Evolutionary conservation across 352 stramenopile genomes (phyloP).

Genomic region (Phytophthora pseudosyringae): DNA sequence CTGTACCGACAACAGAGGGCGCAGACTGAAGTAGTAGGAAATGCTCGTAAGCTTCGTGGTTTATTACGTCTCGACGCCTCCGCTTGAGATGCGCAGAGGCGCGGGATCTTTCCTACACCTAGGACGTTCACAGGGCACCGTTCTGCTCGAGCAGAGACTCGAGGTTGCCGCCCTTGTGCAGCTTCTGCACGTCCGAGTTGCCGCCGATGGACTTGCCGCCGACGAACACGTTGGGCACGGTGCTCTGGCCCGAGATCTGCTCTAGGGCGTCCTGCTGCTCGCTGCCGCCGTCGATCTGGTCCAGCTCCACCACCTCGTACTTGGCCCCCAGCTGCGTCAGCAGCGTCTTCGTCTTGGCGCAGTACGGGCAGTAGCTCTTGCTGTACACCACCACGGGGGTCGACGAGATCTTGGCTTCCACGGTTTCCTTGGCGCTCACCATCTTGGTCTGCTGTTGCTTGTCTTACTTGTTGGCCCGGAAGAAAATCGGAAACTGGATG

Average conservation of each 20-base stretch:
- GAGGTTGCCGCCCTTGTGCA: constrained; percentile 90
- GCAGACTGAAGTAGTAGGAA: no score
- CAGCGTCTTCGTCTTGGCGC: constrained; percentile 75
- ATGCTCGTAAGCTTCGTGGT: not conserved
- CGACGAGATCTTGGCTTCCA: constrained; percentile 65
- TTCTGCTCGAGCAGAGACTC: constrained; percentile 86
- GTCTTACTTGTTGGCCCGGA: constrained; percentile 9
- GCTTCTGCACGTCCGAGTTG: constrained; percentile 93
- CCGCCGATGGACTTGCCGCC: constrained; percentile 94
- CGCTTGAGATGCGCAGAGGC: not conserved
- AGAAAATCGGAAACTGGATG: constrained; percentile 22
- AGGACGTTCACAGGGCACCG: constrained; percentile 46
- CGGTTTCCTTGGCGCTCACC: constrained; percentile 66
- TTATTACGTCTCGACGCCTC: constrained; percentile 14
- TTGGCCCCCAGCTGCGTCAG: constrained; percentile 58
- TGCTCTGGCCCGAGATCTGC: constrained; percentile 89
- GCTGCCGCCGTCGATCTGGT: constrained; percentile 54
- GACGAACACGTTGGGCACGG: constrained; percentile 98
- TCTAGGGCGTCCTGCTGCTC: constrained; percentile 68
- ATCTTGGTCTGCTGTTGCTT: constrained; percentile 37
- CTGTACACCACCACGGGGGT: constrained; percentile 87
- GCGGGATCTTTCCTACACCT: constrained; percentile 25
- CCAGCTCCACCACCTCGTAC: constrained; percentile 71
- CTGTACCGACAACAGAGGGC: no score
- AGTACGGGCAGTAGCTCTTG: constrained; percentile 97